phyloP scores from a whole-genome alignment of 2,329 filamentous ascomycete species.

The Ampelomyces quisqualis region DNA sequence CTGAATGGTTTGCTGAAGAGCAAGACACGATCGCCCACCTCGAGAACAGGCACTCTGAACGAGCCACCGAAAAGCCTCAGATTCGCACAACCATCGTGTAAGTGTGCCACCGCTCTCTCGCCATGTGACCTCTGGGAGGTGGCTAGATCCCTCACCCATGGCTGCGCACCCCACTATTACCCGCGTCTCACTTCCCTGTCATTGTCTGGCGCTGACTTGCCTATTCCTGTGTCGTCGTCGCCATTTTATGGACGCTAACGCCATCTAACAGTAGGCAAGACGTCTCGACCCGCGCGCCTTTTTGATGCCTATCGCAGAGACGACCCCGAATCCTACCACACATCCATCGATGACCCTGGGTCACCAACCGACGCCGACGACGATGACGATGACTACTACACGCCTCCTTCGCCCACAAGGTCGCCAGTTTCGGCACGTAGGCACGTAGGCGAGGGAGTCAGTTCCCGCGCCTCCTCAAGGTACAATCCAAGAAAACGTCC shows the following conservation, averaged over 20 bases:
- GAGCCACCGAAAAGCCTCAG: conserved; percentile 10
- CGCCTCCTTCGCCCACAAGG: conserved; percentile 26
- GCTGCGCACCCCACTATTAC: too few species aligned
- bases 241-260: neutral
- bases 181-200: neutral
- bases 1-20: conserved; percentile 17
- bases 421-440: too few species aligned
- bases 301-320: neutral
- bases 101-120: conserved; percentile 11
- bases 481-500: conserved; percentile 22
- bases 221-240: too few species aligned
- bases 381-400: conserved; percentile 21
- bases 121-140: too few species aligned
- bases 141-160: too few species aligned
- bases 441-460: too few species aligned
- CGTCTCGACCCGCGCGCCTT: neutral
- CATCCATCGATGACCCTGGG: conserved; percentile 22
- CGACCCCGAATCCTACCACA: conserved; percentile 12
- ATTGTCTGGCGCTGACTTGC: neutral
- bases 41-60: conserved; percentile 6
- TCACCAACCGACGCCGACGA: conserved; percentile 38
- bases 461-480: conserved; percentile 16
- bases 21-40: neutral
- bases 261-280: neutral
- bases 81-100: conserved; percentile 9